Base-by-base conservation (phyloP, 2,329 filamentous ascomycete species). In the Fusarium luffae region DNA sequence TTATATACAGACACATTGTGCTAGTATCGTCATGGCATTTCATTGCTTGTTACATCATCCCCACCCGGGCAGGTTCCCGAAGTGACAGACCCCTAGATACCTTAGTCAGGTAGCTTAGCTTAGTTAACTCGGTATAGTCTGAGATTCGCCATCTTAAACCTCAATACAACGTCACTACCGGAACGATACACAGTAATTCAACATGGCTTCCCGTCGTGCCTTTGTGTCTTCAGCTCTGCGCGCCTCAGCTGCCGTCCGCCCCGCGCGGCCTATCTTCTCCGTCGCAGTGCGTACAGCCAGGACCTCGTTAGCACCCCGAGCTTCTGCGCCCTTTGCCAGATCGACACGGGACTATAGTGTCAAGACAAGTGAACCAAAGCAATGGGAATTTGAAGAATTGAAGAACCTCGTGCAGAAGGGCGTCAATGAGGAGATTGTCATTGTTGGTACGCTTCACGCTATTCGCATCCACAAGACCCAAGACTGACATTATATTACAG, bases 341-440 rank as follows among this genome's bases (percentile, higher is more conserved):
- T 30, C 32, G 42, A 25, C 25, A 25, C 34, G 57, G 52, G 69
- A 50, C 68, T 75, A 61, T n/a, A 56, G 60, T 6, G 48, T 60
- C 5, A 72, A 74, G 34, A 41, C 50, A 59, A 14, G 66, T 66
- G 11, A 81, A 74, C 72, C 16, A 7, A 85, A 81, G 72, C 75
- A 82, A 12, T 88, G 85, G 80, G 77, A 70, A 10, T 88, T 87
- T 73, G 79, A 83, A 59, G 83, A 87, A 78, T 71, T 88, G 19
- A 77, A 82, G 76, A 74, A 78, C n/a, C 75, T 82, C 28, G 75
- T 77, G 8, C 71, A 64, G 70, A 76, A 27, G 64, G 68, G 63
- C 65, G 18, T 58, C 54, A 34, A 65, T 49, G 30, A 74, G 16
- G 28, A 81, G 7, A 73, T 82, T 27, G 77, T 85, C 47, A 79